Evolutionary conservation across 2,329 filamentous ascomycete species (phyloP), one percentile per base, ranked within the genome.

Genomic region (Zymoseptoria tritici): DNA sequence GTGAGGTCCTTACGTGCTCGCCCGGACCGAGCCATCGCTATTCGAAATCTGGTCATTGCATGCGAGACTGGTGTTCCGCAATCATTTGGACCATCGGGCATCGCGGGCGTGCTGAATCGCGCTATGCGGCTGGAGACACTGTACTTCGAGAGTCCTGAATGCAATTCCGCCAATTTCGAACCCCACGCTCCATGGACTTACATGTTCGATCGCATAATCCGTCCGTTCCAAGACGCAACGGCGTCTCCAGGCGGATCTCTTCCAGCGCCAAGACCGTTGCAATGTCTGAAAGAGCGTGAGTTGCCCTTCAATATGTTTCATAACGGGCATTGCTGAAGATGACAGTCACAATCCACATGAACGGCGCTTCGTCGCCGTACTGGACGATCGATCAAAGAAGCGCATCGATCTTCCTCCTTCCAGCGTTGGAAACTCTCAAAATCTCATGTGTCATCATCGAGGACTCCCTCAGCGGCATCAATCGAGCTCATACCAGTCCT

Each of bases 381-480:
- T 68, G 66, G 66, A 63, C 60, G 1, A 31, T 65, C 16, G 60
- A 63, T 52, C 9, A 42, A 2, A 54, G 57, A 36, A 62, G 55
- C 49, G 24, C 64, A 6, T 53, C 53, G n/a, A 60, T 68, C 9
- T 57, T 68, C 26, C 51, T 60, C 9, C 60, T 61, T 4, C 66
- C 65, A 2, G 60, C 53, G 2, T 49, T 68, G 19, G 46, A 57
- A 16, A 51, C 56, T 13, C 60, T 68, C 36, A 66, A 61, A 52
- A 57, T 68, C 13, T 67, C 66, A 8, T 68, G 66, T 46, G 65
- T 67, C 54, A 68, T 65, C 55, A 59, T 68, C 20, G 52, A 57
- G 8, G 57, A 60, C 19, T 36, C 60, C 3, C 20, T 29, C 6
- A 19, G 36, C 22, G n/a, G 16, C 20, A 50, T 54, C 6, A 54